These are phyloP conservation scores for Seminavis robusta DNA, from an alignment of 108 stramenopile genomes.

Conservation along the genomic window DNA sequence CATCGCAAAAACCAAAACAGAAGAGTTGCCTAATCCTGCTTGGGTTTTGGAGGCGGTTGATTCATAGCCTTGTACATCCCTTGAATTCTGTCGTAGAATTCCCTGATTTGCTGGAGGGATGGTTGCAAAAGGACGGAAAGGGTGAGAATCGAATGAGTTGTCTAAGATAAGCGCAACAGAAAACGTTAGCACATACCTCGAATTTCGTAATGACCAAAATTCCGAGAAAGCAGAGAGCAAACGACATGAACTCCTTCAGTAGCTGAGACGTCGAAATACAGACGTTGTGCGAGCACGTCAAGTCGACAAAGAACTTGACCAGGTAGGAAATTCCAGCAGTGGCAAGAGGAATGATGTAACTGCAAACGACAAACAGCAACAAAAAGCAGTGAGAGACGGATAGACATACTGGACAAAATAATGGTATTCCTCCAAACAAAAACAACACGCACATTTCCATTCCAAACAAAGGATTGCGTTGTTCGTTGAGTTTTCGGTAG, in stretches of 20 bases:
- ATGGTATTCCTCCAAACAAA: slow-evolving; percentile 6
- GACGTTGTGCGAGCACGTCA: slow-evolving; percentile 81
- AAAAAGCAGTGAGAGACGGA: background rate
- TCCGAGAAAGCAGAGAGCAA: slow-evolving; percentile 50
- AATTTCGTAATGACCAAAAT: slow-evolving; percentile 28
- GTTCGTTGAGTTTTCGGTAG: slow-evolving; percentile 78
- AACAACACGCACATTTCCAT: slow-evolving; percentile 86
- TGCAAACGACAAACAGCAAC: slow-evolving; percentile 13
- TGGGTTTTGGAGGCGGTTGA: too few species aligned
- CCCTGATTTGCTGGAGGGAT: too few species aligned
- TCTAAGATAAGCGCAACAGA: too few species aligned
- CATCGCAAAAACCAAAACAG: too few species aligned
- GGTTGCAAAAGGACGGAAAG: too few species aligned
- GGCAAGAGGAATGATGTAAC: slow-evolving; percentile 81
- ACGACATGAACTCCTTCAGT: slow-evolving; percentile 41
- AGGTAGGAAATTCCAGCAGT: slow-evolving; percentile 78
- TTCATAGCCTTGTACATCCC: too few species aligned
- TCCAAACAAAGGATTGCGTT: slow-evolving; percentile 87
- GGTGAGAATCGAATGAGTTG: too few species aligned
- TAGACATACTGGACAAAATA: background rate
- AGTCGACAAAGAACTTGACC: slow-evolving; percentile 72
- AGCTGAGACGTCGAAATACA: slow-evolving; percentile 76
- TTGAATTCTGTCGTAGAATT: too few species aligned
- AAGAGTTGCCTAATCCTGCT: too few species aligned
- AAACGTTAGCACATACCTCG: too few species aligned